Evolutionary conservation across 768 basidiomycete genomes (phyloP).

Genomic region (Dictyophora rubrovolvata): DNA sequence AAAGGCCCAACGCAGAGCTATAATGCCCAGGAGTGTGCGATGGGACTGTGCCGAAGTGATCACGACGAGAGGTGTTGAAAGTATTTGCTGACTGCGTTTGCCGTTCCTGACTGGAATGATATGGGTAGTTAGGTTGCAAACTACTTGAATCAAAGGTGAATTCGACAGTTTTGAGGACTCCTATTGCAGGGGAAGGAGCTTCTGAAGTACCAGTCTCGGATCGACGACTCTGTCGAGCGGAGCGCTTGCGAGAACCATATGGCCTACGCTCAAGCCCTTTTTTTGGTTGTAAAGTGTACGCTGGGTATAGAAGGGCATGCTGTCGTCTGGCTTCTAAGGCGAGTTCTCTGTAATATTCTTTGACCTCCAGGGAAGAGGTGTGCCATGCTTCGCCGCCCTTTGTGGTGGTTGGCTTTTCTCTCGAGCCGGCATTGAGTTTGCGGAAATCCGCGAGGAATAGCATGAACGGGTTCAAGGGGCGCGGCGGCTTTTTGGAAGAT

Average conservation of each 20-base stretch:
- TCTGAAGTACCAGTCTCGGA: no score
- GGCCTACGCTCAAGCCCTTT: neutral
- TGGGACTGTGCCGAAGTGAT: neutral
- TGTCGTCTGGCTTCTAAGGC: neutral
- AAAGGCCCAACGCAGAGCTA: neutral
- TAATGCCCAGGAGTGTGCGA: neutral
- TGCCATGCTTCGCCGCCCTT: neutral
- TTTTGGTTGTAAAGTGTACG: neutral
- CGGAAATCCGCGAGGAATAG: neutral
- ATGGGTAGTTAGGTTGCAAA: no score
- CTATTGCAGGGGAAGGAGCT: no score
- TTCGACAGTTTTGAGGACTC: no score
- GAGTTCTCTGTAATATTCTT: neutral
- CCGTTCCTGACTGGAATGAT: no score
- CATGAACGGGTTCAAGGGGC: neutral
- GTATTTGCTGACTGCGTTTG: neutral
- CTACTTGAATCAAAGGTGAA: no score
- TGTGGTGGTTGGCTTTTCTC: neutral
- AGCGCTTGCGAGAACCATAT: neutral
- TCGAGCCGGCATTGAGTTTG: neutral
- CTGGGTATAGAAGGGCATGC: neutral
- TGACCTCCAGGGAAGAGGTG: neutral
- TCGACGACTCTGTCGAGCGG: neutral
- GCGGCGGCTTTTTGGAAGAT: neutral
- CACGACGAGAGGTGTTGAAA: neutral